Evolutionary conservation across 805 yeast genomes (phyloP), one percentile per base, ranked within the genome.

Genomic region (Saccharomycopsis microspora): DNA sequence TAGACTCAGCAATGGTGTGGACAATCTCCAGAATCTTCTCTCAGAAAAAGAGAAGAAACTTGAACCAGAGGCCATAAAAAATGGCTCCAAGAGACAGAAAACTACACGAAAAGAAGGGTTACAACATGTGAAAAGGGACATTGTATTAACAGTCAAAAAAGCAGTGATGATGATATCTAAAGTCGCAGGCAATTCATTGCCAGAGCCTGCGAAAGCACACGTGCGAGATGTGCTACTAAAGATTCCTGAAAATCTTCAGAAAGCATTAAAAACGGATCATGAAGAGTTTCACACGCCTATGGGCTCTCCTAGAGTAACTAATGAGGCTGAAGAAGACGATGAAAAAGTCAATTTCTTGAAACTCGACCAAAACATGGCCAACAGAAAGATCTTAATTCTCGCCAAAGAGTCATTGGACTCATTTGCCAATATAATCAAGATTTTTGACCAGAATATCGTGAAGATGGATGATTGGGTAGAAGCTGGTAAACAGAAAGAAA

Each of bases 321-420:
- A 1, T 39, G 41, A 19, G 9, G 11, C 9, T 9, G 28, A 8
- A 39, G 11, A 39, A 8, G 28, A 39, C 28, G 29, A 39, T 5
- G 10, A 41, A 4, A 56, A 53, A 6, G 48, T 56, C 4, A 47
- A 46, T 5, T 55, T 53, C 41, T 57, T 51, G 29, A 49, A 49
- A 10, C 43, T 48, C 36, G 54, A 51, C 40, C 52, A 51, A 5
- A 49, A 49, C 31, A 45, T 49, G 32, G 66, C 76, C 6, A 84
- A 86, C 59, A 86, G 85, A 28, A 78, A 82, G 53, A 85, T 87
- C 1, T 65, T 93, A 30, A 73, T 84, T 4, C 69, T 90, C 51
- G 97, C 97, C 0, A 82, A 83, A 55, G 98, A 93, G 62, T 82
- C 96, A 0, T 66, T 90, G 43, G 93, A 84, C 40, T 85, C 89